Percentiles rank a stretch among this genome's conserved stretches.
Conservation (phyloP, 768 basidiomycete species). For the Agrocybe praecox region DNA sequence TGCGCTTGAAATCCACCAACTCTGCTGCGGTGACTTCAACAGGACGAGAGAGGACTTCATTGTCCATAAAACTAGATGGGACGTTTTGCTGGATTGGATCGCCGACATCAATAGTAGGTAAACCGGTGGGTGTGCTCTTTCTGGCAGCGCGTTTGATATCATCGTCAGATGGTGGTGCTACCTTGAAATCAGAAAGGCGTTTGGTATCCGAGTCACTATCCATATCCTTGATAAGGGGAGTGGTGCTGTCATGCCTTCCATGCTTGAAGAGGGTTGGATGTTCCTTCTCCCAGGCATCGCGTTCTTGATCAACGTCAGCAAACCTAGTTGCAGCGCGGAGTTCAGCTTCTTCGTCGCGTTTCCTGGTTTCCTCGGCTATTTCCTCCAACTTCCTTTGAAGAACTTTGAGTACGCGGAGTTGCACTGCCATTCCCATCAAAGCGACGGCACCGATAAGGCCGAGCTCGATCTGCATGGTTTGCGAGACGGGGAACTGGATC, state of each 20-base stretch:
- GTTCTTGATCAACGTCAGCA: constrained; percentile 64
- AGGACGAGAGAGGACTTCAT: constrained; percentile 25
- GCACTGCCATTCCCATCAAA: constrained; percentile 87
- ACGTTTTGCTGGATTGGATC: constrained; percentile 75
- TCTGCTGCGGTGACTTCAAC: constrained; percentile 21
- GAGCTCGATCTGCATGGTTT: constrained; percentile 92
- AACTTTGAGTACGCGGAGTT: constrained; percentile 81
- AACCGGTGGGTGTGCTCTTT: constrained; percentile 44
- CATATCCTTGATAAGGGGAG: constrained; percentile 69
- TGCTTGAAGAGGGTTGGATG: constrained; percentile 69
- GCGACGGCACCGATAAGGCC: constrained; percentile 84
- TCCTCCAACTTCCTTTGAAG: constrained; percentile 81
- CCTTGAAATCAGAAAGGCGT: constrained; percentile 74
- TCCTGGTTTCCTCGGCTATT: constrained; percentile 73
- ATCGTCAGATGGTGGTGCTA: constrained; percentile 62
- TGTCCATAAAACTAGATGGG: constrained; percentile 67
- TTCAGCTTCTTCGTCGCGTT: constrained; percentile 77
- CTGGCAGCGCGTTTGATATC: constrained; percentile 56
- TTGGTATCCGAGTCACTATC: constrained; percentile 40
- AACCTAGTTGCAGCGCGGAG: constrained; percentile 72
- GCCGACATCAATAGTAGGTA: constrained; percentile 79
- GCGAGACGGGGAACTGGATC: constrained; percentile 81
- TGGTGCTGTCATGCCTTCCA: constrained; percentile 62
- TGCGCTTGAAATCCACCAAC: constrained; percentile 62
- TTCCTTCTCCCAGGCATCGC: constrained; percentile 84